Evolutionary conservation across 164 flowering plant genomes (phyloP), one percentile per base, ranked within the genome.

Genomic region (Akebia trifoliata): DNA sequence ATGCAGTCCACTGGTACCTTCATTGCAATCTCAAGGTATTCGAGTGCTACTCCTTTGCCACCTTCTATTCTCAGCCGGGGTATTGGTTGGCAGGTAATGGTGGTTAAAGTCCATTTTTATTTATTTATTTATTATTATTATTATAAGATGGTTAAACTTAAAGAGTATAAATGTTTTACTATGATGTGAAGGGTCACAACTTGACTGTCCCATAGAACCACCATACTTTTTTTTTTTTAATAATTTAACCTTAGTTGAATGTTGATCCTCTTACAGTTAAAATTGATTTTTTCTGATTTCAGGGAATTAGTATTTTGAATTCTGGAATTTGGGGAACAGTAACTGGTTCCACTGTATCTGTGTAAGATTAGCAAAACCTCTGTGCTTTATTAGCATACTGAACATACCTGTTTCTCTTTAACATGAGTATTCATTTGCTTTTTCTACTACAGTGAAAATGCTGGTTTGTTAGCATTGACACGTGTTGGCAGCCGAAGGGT

Each of bases 401-500:
- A 21, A 44, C 39, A 32, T 8, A 31, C 11, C 18, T 20, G 15
- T 43, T 43, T 50, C 20, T 8, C 40, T 28, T 6, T 32, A 24
- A 34, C 31, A 17, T 32, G 39, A n/a, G 37, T 34, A 14, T 44
- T n/a, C 18, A 22, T 18, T 56, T 28, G 14, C 32, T 59, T 26
- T 63, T 32, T 10, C n/a, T 54, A 17, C 7, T 67, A 37, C 81
- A 90, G 97, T 43, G 97, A 90, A 66, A 90, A 87, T 76, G 95
- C 93, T 50, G 97, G 97, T 50, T 82, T 90, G 55, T n/a, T n/a
- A n/a, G n/a, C n/a, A n/a, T n/a, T n/a, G n/a, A n/a, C n/a, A n/a
- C n/a, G n/a, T n/a, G n/a, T 65, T 90, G 97, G 97, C 15, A 90
- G 97, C 73, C 72, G 96, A 60, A 82, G 90, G 74, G 97, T 90